Percentiles rank a stretch among this genome's conserved stretches.
Conservation (phyloP, 2,329 filamentous ascomycete species). For the Pseudocercospora pini-densiflorae region DNA sequence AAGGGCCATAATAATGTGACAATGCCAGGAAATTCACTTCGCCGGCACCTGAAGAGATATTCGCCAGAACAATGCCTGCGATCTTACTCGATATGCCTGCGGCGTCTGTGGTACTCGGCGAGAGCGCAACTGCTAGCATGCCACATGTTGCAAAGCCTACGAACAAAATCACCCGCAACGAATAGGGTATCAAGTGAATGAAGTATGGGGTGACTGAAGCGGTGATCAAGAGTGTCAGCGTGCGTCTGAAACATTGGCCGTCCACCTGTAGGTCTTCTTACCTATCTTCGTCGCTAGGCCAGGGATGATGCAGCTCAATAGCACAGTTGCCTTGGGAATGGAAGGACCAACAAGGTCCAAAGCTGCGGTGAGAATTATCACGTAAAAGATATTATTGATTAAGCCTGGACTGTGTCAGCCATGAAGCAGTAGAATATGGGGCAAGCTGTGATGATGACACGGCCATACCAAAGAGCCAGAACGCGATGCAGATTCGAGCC, state of each 20-base stretch:
- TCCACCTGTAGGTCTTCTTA: not conserved
- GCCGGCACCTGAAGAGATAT: slow-evolving; percentile 81
- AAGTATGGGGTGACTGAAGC: slow-evolving; percentile 78
- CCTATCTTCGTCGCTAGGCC: slow-evolving; percentile 69
- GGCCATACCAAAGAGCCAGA: slow-evolving; percentile 86
- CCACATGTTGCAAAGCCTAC: slow-evolving; percentile 76
- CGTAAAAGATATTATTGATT: slow-evolving; percentile 98
- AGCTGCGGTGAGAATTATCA: slow-evolving; percentile 92
- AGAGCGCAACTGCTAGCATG: slow-evolving; percentile 87
- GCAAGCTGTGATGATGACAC: not conserved
- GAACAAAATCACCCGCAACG: slow-evolving; percentile 73
- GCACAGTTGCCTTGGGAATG: slow-evolving; percentile 88
- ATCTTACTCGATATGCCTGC: slow-evolving; percentile 74
- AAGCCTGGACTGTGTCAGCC: slow-evolving; percentile 59
- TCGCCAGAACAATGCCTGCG: slow-evolving; percentile 81
- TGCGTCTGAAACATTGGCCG: not conserved
- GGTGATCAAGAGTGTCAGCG: slow-evolving; percentile 48
- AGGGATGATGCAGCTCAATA: slow-evolving; percentile 90
- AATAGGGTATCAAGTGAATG: slow-evolving; percentile 85
- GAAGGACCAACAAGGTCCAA: slow-evolving; percentile 88
- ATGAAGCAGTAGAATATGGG: not conserved
- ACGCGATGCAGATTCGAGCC: slow-evolving; percentile 74
- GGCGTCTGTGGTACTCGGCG: slow-evolving; percentile 55
- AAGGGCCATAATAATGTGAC: slow-evolving; percentile 89
- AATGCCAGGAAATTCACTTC: slow-evolving; percentile 90